phyloP scores from a whole-genome alignment of 2,329 filamentous ascomycete species.

The Acrocalymma vagum region DNA sequence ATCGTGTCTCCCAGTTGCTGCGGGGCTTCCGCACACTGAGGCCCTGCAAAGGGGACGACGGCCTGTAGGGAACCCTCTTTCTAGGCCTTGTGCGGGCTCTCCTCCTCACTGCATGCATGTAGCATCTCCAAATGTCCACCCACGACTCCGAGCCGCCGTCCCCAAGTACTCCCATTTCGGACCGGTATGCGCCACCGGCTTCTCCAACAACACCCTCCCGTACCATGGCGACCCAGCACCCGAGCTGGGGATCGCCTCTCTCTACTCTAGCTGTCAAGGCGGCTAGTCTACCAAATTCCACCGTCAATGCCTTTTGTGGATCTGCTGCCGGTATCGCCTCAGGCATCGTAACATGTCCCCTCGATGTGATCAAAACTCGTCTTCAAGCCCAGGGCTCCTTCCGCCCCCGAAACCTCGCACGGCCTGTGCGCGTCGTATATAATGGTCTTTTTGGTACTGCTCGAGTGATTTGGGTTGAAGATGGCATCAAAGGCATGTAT shows the following conservation, averaged over 20 bases:
- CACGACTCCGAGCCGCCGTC: slow-evolving; percentile 45
- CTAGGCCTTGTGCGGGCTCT: too few species aligned
- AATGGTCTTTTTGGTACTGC: slow-evolving; percentile 88
- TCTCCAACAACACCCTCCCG: slow-evolving; percentile 21
- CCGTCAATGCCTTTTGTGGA: slow-evolving; percentile 83
- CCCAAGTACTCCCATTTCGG: slow-evolving; percentile 37
- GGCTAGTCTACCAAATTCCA: slow-evolving; percentile 61
- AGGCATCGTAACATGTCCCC: slow-evolving; percentile 92
- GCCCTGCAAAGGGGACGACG: slow-evolving; percentile 48
- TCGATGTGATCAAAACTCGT: slow-evolving; percentile 99
- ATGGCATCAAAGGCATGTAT: slow-evolving; percentile 90
- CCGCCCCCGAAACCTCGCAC: slow-evolving; percentile 59
- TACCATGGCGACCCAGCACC: slow-evolving; percentile 27
- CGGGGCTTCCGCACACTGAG: slow-evolving; percentile 54
- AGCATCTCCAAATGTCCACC: slow-evolving; percentile 48
- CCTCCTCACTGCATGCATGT: slow-evolving; percentile 31
- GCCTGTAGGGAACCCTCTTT: slow-evolving; percentile 38
- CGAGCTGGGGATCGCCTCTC: slow-evolving; percentile 30
- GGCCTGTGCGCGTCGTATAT: slow-evolving; percentile 70
- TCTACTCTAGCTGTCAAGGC: slow-evolving; percentile 50
- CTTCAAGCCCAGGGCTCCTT: slow-evolving; percentile 94
- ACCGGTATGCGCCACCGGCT: slow-evolving; percentile 44
- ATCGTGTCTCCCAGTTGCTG: slow-evolving; percentile 52
- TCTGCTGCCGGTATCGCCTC: slow-evolving; percentile 91
- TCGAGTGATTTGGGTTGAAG: slow-evolving; percentile 83